Evolutionary conservation across 2,329 filamentous ascomycete species (phyloP), one percentile per base, ranked within the genome.

Genomic region (Aspergillus sp.): DNA sequence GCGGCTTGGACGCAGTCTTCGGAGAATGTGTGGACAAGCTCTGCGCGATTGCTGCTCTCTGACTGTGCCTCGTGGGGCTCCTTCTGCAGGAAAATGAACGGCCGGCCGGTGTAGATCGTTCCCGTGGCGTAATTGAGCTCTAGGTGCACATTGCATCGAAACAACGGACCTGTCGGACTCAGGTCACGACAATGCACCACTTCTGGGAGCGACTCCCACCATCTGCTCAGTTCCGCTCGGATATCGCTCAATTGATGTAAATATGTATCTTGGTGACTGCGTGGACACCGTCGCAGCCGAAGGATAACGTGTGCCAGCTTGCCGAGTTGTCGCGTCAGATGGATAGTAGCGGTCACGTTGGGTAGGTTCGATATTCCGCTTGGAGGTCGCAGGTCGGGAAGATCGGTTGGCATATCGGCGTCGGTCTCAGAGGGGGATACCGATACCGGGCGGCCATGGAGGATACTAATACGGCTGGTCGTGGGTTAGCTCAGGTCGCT

Each of bases 401-500:
- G 56, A 49, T 79, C 70, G 11, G 64, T 66, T 3, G 79, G 79
- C 53, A 77, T 65, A 43, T 78, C 76, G 2, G 77, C 74, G 54
- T 82, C 79, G 20, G 80, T 73, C 49, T 81, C 78, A 16, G 70
- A 66, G 14, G 70, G 70, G 3, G 73, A 67, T 19, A 81, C 78
- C 2, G 79, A 81, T 16, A 72, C 64, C 21, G 80, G 78, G 1
- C 79, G 71, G 16, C 78, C 78, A 53, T 82, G 78, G 43, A 80
- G 73, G 41, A 78, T 79, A 20, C 78, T 73, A 16, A 81, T 76
- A 40, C 78, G 74, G 55, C 77, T 79, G 36, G 9, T 17, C 16
- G 32, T 16, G 21, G 34, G 55, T 40, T 40, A 31, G 38, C 17
- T 32, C n/a, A 10, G 10, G 20, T 14, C 10, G 13, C 3, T n/a